Conservation (phyloP, 257 asterid genomes). For the Jacaranda mimosifolia region DNA sequence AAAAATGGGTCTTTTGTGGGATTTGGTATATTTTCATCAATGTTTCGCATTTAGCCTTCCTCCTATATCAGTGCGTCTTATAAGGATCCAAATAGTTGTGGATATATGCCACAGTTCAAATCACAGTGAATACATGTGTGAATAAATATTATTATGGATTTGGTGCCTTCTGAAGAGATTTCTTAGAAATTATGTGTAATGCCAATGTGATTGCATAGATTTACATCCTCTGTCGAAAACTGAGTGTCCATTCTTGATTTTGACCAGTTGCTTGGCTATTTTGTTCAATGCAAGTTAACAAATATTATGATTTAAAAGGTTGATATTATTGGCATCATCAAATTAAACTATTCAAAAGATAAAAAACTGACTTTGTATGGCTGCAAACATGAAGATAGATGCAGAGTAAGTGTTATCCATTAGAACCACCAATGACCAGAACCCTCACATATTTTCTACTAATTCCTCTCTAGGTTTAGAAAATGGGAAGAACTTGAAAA, state of each 20-base stretch:
- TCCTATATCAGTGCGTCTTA: not conserved
- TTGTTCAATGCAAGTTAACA: not conserved
- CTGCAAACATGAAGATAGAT: not conserved
- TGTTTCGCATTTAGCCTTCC: too few species aligned
- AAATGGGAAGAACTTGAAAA: constrained; percentile 42
- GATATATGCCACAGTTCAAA: not conserved
- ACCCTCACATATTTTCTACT: constrained; percentile 11
- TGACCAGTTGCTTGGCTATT: not conserved
- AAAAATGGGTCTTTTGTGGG: too few species aligned
- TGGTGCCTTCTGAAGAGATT: not conserved
- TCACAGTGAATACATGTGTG: not conserved
- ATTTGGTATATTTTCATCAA: too few species aligned
- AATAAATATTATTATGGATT: constrained; percentile 5
- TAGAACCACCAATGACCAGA: constrained; percentile 22
- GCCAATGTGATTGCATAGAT: not conserved
- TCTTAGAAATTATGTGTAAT: not conserved
- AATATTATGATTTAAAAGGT: not conserved
- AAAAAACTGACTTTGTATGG: too few species aligned
- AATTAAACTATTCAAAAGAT: not conserved
- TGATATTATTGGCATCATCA: not conserved
- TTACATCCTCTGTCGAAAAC: not conserved
- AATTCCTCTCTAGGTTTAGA: constrained; percentile 36
- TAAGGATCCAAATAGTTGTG: constrained; percentile 10
- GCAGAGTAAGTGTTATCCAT: not conserved
- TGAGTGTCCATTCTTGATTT: constrained; percentile 1